These are phyloP conservation scores for Suillus tomentosus DNA, from an alignment of 768 basidiomycete species.

Conservation along the genomic window DNA sequence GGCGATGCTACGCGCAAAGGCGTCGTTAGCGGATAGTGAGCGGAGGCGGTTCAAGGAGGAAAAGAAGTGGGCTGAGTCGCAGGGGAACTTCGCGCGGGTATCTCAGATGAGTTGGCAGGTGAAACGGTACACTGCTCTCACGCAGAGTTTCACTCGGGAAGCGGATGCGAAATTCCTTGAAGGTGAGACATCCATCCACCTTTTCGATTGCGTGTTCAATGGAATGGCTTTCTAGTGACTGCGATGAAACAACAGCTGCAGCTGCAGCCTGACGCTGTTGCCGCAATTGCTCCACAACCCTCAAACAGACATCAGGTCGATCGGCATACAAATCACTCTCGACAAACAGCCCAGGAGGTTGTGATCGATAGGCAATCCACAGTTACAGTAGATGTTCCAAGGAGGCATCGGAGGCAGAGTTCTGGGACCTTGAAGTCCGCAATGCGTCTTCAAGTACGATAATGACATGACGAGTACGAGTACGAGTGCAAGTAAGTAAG, in stretches of 20 bases:
- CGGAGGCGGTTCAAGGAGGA: slow-evolving; percentile 83
- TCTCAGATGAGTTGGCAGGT: slow-evolving; percentile 84
- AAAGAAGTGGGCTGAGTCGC: slow-evolving; percentile 81
- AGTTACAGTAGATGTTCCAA: slow-evolving; percentile 31
- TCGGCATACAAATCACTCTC: slow-evolving; percentile 33
- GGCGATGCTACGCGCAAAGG: slow-evolving; percentile 72
- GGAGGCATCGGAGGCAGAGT: slow-evolving; percentile 34
- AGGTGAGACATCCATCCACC: slow-evolving; percentile 42
- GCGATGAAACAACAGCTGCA: slow-evolving; percentile 28
- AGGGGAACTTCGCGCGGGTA: slow-evolving; percentile 75
- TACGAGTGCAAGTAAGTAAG: too few relatives aligned
- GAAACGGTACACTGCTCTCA: slow-evolving; percentile 75
- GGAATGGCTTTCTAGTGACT: slow-evolving; percentile 25
- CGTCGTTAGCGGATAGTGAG: slow-evolving; percentile 81
- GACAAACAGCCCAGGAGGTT: slow-evolving; percentile 27
- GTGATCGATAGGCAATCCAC: slow-evolving; percentile 31
- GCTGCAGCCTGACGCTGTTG: slow-evolving; percentile 15
- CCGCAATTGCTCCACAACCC: slow-evolving; percentile 24
- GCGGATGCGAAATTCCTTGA: slow-evolving; percentile 70
- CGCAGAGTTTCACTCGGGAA: slow-evolving; percentile 79
- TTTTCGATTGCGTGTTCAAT: neutral
- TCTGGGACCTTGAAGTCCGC: slow-evolving; percentile 38
- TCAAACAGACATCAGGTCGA: slow-evolving; percentile 24
- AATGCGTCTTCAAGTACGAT: slow-evolving; percentile 38
- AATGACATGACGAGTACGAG: slow-evolving; percentile 16